These are phyloP conservation scores for Mycena belliarum DNA, from an alignment of 768 basidiomycete genomes.

Conservation along the genomic window DNA sequence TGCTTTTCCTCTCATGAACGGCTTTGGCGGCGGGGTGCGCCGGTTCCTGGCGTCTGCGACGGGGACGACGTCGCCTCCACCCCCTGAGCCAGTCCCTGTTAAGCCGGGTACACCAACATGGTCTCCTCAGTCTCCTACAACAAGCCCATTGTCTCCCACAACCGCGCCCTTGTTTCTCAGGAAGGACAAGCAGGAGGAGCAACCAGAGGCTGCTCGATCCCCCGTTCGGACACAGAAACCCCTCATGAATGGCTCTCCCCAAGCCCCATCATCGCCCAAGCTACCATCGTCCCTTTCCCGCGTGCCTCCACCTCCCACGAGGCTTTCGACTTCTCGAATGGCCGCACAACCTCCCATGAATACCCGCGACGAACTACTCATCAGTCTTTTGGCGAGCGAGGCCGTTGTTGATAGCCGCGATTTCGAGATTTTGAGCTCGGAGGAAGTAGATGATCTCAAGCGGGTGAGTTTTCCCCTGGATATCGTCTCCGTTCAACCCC, in stretches of 20 bases:
- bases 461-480: no score
- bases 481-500: no score
- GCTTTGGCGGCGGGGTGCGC: slow-evolving; percentile 22
- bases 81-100: slow-evolving; percentile 47
- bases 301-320: slow-evolving; percentile 15
- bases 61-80: slow-evolving; percentile 21
- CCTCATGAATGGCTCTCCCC: slow-evolving; percentile 7
- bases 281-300: slow-evolving; percentile 15
- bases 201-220: slow-evolving; percentile 12
- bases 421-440: slow-evolving; percentile 68
- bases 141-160: slow-evolving; percentile 29
- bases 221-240: slow-evolving; percentile 13
- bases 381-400: slow-evolving; percentile 90
- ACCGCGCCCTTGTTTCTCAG: slow-evolving; percentile 51
- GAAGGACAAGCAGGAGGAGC: slow-evolving; percentile 46
- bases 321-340: slow-evolving; percentile 17
- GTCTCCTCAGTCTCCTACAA: slow-evolving; percentile 26
- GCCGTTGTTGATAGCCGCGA: slow-evolving; percentile 90
- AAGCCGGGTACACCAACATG: slow-evolving; percentile 38
- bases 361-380: slow-evolving; percentile 80
- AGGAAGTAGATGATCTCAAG: slow-evolving; percentile 53
- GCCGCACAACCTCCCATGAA: slow-evolving; percentile 31
- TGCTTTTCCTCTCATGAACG: slow-evolving; percentile 2
- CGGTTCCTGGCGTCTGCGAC: slow-evolving; percentile 23
- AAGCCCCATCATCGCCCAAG: slow-evolving; percentile 1